Evolutionary conservation across 75 land plant genomes (phyloP), one percentile per base, ranked within the genome.

Genomic region (Isoetes taiwanensis): DNA sequence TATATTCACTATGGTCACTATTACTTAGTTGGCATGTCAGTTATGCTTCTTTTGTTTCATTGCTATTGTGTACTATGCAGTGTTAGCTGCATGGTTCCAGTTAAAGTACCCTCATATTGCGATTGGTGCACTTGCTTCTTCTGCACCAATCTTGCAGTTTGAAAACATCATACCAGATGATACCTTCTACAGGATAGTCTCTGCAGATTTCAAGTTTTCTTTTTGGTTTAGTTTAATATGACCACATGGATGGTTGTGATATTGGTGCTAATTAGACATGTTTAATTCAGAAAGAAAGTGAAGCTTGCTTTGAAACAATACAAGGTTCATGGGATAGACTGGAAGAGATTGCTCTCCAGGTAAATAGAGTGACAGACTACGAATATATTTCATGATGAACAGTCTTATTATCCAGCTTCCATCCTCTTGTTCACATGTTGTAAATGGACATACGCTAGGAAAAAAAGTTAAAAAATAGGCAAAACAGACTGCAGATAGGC

Each of bases 71-170:
- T 9, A 12, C 19, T 62, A 24, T 58, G 30, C 65, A 90, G 95
- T 93, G 98, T 56, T 93, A 66, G 98, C 98, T 37, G 83, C 98
- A 31, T 93, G 98, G 98, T 76, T 93, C 73, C 82, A 95, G 52
- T 63, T 93, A 12, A 93, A 93, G 54, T 93, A 93, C 58, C 98
- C 98, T 14, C 98, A 93, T 61, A 79, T 93, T 58, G 83, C 85
- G 1, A 79, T 93, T 32, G 98, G 95, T 4, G 98, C 95, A 3
- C 74, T 93, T 39, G 75, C 98, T 31, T 81, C 98, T 30, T 93
- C 98, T 2, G 95, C 98, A 19, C 98, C 98, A 0, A 79, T 93
- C 58, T 72, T 93, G 56, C 95, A 87, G 23, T 93, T 93, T 58
- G 95, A 93, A 32, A 72, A 84, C 50, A 73, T 87, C 38, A 83